These are phyloP conservation scores for Plantago elongata DNA, from an alignment of 257 asterid genomes.

Conservation along the genomic window DNA sequence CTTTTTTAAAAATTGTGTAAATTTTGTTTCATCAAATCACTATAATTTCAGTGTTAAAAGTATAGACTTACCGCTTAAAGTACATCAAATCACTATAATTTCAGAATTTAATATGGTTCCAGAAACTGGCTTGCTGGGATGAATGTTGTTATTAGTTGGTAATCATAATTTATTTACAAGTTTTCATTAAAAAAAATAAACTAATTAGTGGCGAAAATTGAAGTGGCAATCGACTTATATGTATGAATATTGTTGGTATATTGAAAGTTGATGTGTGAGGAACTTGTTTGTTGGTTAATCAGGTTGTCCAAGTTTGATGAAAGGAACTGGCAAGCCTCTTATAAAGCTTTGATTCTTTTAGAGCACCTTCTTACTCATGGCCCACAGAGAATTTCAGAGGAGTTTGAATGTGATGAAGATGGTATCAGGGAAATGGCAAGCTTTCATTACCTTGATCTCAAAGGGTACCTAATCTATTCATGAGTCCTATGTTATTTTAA, in stretches of 20 bases:
- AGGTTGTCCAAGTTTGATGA: slow-evolving; percentile 59
- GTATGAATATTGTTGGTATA: background rate
- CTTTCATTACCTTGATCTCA: slow-evolving; percentile 54
- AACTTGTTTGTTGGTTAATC: background rate
- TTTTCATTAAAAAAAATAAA: no score
- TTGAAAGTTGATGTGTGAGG: background rate
- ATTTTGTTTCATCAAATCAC: no score
- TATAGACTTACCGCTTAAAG: no score
- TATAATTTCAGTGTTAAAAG: no score
- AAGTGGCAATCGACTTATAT: no score
- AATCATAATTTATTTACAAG: no score
- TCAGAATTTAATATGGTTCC: no score
- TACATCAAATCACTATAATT: no score
- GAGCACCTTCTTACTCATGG: slow-evolving; percentile 85
- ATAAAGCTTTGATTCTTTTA: slow-evolving; percentile 53
- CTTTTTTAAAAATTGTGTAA: no score
- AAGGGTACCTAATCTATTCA: slow-evolving; percentile 38
- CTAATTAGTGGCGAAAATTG: no score
- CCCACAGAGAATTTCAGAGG: slow-evolving; percentile 72
- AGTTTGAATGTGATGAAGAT: slow-evolving; percentile 53
- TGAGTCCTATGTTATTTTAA: background rate
- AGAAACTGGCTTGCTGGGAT: no score
- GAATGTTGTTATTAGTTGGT: no score
- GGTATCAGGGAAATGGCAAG: slow-evolving; percentile 44
- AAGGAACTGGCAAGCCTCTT: slow-evolving; percentile 67